Conservation (phyloP, 2,329 filamentous ascomycete species). For the Penicillium sp. region DNA sequence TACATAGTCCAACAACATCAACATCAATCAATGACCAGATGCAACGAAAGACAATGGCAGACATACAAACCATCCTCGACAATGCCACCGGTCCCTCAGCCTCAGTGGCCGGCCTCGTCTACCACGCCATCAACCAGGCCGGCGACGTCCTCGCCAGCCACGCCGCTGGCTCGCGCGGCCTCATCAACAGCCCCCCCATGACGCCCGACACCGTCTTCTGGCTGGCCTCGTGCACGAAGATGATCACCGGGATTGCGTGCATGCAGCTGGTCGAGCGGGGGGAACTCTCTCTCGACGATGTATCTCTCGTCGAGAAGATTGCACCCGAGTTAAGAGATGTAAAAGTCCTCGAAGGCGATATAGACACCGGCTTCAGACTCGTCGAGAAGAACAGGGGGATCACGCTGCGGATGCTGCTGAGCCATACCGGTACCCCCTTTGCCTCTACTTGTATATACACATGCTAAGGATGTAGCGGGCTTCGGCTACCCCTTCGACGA, state of each 20-base stretch:
- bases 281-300: slow-evolving; percentile 47
- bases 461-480: slow-evolving; percentile 17
- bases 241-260: slow-evolving; percentile 50
- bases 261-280: slow-evolving; percentile 59
- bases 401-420: slow-evolving; percentile 49
- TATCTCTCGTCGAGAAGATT: slow-evolving; percentile 43
- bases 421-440: slow-evolving; percentile 49
- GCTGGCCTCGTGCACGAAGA: slow-evolving; percentile 58
- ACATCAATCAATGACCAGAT: too few relatives aligned
- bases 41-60: too few relatives aligned
- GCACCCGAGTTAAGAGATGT: slow-evolving; percentile 47
- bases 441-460: background rate
- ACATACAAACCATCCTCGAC: slow-evolving; percentile 11
- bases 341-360: slow-evolving; percentile 39
- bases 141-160: slow-evolving; percentile 25
- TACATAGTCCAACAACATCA: too few relatives aligned
- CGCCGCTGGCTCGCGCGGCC: slow-evolving; percentile 23
- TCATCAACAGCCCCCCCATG: slow-evolving; percentile 20
- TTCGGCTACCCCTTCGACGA: slow-evolving; percentile 50
- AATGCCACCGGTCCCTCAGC: slow-evolving; percentile 7
- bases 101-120: slow-evolving; percentile 19
- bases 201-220: slow-evolving; percentile 35
- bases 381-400: slow-evolving; percentile 41
- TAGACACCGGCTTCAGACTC: slow-evolving; percentile 21
- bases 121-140: slow-evolving; percentile 22